Conservation (phyloP, 257 asterid species). For the Avicennia marina region DNA sequence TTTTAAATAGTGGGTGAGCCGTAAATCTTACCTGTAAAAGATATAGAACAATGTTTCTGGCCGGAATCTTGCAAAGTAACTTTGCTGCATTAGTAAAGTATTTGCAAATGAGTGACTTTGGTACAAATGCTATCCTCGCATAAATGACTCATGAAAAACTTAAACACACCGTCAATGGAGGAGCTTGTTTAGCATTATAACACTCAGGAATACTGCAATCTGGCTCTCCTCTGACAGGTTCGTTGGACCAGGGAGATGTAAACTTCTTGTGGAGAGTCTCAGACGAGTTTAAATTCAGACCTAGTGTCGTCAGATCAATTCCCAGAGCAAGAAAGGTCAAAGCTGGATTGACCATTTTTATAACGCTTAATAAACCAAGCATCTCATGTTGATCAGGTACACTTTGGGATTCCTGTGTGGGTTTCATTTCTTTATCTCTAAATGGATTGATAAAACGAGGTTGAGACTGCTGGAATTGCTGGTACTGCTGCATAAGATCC, state of each 20-base stretch:
- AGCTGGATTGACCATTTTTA: conserved; percentile 59
- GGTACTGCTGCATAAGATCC: conserved; percentile 57
- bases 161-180: conserved; percentile 52
- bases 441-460: conserved; percentile 58
- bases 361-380: conserved; percentile 65
- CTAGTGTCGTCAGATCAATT: conserved; percentile 74
- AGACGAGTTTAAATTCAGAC: conserved; percentile 68
- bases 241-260: conserved; percentile 92
- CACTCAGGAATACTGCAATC: conserved; percentile 66
- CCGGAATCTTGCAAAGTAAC: conserved; percentile 53
- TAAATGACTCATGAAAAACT: background rate
- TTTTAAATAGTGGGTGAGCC: background rate
- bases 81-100: conserved; percentile 46
- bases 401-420: conserved; percentile 43
- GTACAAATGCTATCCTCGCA: conserved; percentile 10
- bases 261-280: conserved; percentile 77
- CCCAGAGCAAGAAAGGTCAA: conserved; percentile 76
- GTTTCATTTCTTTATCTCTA: conserved; percentile 59
- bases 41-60: conserved; percentile 65
- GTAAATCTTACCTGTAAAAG: conserved; percentile 60
- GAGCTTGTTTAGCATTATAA: conserved; percentile 59
- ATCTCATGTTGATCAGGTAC: conserved; percentile 70
- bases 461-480: conserved; percentile 73
- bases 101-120: background rate
- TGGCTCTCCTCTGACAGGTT: conserved; percentile 83